Percentiles rank a stretch among this genome's conserved stretches.
phyloP scores from a whole-genome alignment of 768 basidiomycete species.

The Leccinellum rugosiceps region DNA sequence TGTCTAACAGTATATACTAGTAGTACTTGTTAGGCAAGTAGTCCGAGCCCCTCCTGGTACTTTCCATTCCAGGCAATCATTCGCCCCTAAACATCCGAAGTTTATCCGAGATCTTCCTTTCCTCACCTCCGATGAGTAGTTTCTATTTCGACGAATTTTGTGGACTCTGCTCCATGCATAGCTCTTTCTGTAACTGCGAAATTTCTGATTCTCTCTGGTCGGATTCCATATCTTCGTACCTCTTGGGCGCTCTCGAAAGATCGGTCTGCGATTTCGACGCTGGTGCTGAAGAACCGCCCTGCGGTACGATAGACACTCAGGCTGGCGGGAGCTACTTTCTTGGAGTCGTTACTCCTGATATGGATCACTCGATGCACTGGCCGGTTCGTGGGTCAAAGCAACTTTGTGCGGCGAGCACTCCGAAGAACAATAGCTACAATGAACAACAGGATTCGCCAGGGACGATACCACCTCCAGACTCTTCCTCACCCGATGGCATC shows the following conservation, averaged over 20 bases:
- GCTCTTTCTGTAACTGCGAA: constrained; percentile 6
- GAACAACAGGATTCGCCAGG: constrained; percentile 4
- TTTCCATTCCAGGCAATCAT: constrained; percentile 7
- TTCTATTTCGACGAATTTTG: constrained; percentile 1
- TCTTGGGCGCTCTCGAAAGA: constrained; percentile 1
- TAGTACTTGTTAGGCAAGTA: not conserved
- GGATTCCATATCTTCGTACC: not conserved
- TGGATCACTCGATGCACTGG: not conserved
- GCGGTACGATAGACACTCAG: not conserved
- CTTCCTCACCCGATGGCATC: constrained; percentile 18
- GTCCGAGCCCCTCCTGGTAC: not conserved
- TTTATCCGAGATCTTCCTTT: not conserved
- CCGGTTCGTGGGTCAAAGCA: not conserved
- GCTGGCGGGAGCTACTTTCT: not conserved
- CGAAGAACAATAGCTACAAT: constrained; percentile 3
- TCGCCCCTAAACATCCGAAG: not conserved
- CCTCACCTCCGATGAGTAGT: constrained; percentile 6
- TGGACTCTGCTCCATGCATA: not conserved
- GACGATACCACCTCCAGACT: constrained; percentile 16
- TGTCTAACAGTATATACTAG: not conserved
- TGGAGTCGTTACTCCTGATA: not conserved
- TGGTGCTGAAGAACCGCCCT: not conserved
- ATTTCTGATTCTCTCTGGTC: constrained; percentile 7
- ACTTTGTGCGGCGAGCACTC: not conserved
- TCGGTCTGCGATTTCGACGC: not conserved